Percentiles rank a stretch among this genome's conserved stretches.
These are phyloP conservation scores for Fusarium foetens DNA, from an alignment of 2,329 filamentous ascomycete species.

Conservation along the genomic window DNA sequence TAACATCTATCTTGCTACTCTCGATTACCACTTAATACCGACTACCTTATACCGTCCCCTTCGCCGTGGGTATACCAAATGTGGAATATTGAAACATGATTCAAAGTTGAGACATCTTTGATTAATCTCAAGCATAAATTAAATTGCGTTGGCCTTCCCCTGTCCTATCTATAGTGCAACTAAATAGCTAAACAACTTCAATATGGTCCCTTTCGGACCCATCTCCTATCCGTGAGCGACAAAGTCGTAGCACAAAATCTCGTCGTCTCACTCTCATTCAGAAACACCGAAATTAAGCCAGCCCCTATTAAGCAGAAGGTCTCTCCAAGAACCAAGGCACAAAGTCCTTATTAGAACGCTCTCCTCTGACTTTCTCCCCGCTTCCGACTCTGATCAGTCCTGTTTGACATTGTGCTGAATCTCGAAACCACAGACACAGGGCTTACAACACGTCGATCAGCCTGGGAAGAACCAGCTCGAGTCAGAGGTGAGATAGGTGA, in stretches of 20 bases:
- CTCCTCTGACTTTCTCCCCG: background rate
- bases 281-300: slow-evolving; percentile 22
- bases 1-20: background rate
- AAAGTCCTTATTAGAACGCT: background rate
- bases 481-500: slow-evolving; percentile 22
- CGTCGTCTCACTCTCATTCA: slow-evolving; percentile 9
- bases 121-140: background rate
- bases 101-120: background rate
- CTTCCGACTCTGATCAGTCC: background rate
- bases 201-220: background rate
- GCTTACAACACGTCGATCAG: background rate
- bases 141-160: background rate
- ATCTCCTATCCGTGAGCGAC: background rate
- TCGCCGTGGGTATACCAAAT: background rate
- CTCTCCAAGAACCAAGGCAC: background rate
- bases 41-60: background rate
- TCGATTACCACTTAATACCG: background rate
- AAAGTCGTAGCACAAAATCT: slow-evolving; percentile 16
- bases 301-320: background rate
- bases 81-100: background rate
- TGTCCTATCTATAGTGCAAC: background rate
- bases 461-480: background rate
- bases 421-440: slow-evolving; percentile 17
- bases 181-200: background rate
- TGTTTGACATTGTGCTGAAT: slow-evolving; percentile 19